Base-by-base conservation (phyloP, 2,329 filamentous ascomycete genomes). In the Fonsecaea monophora region DNA sequence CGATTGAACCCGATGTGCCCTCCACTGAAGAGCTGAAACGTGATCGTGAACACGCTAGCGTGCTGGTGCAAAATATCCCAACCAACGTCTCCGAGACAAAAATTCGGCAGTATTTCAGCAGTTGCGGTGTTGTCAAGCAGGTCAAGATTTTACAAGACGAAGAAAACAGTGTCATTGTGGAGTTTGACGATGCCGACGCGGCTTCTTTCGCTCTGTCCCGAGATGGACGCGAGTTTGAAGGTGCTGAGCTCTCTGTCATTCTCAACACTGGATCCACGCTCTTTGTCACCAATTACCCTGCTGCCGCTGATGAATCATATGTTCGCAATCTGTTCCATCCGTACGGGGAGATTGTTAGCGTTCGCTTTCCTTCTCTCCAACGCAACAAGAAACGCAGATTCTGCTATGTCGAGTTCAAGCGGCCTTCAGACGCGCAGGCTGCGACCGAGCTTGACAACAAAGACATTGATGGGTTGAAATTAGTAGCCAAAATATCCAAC, bases 401-500 rank as follows among this genome's bases (percentile, higher is more conserved):
- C 81, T 97, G 94, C 81, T 99, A 99, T 77, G 85, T 97, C 6
- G 92, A 96, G n/a, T 97, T 97, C 76, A 85, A 88, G 56, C 87
- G 88, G 37, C 79, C 85, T 2, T 83, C 84, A n/a, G 86, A 87
- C 60, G 92, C 93, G 0, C 84, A 87, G 45, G 87, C 86, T 57
- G 94, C 94, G 1, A 90, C 89, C 0, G 81, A 87, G 66, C 85
- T 97, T 57, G 85, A 97, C 74, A 90, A 90, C 32, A 66, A 66
- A 45, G 89, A 85, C 64, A 77, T 88, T 25, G 79, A 96, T 0
- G 90, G 90, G 30, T 89, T 89, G 72, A 88, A 85, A 71, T 83
- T 99, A 0, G 79, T 89, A 48, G 91, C 88, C 8, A 93, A 93
- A 78, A 92, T 96, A 71, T 98, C 95, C 0, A 88, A 98, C 74